Percentiles rank a stretch among this genome's conserved stretches.
Conservation (phyloP, 257 asterid genomes). For the Salvia splendens region DNA sequence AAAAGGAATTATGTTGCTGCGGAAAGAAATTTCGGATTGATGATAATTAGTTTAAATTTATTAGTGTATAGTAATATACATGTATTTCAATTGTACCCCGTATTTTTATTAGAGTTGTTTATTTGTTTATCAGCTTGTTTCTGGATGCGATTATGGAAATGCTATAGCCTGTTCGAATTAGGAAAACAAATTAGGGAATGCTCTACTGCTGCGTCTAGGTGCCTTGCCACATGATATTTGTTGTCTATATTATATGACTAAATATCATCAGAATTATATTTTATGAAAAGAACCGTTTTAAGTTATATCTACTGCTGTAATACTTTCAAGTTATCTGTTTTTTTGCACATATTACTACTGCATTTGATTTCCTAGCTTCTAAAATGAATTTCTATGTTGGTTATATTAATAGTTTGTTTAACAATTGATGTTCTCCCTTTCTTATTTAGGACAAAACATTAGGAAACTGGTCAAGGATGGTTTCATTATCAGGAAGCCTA, state of each 20-base stretch:
- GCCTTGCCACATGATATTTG: neutral
- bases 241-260: neutral
- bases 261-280: neutral
- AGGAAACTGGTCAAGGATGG: constrained; percentile 64
- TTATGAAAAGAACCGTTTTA: neutral
- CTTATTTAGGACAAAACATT: constrained; percentile 41
- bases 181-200: neutral
- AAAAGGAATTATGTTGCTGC: neutral
- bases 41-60: too few relatives aligned
- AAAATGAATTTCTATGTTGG: too few relatives aligned
- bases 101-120: neutral
- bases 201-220: neutral
- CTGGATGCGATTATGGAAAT: neutral
- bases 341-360: neutral
- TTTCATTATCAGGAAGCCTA: constrained; percentile 55
- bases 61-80: neutral
- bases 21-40: neutral
- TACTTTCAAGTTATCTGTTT: neutral
- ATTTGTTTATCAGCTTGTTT: neutral
- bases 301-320: too few relatives aligned
- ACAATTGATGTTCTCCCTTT: neutral
- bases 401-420: neutral
- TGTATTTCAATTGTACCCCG: too few relatives aligned
- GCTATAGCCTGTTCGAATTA: neutral
- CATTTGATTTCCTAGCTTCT: neutral